phyloP scores from a whole-genome alignment of 139 green algal species.

The Micractinium sp. region DNA sequence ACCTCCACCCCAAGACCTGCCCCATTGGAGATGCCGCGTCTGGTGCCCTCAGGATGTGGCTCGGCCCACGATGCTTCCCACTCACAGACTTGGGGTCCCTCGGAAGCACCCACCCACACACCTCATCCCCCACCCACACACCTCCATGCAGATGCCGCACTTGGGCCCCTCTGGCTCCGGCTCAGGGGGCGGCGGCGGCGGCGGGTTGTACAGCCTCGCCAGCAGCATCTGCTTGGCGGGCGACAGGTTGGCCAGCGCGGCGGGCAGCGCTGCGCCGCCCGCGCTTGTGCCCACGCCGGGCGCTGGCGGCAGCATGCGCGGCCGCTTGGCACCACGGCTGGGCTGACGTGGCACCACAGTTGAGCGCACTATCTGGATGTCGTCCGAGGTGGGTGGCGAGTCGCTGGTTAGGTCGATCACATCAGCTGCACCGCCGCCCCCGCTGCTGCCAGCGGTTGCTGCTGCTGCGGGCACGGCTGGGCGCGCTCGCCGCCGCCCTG shows the following conservation, averaged over 20 bases:
- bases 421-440: background rate
- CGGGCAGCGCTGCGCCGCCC: background rate
- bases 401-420: conserved; percentile 38
- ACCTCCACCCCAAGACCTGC: no score
- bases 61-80: background rate
- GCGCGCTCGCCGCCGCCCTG: background rate
- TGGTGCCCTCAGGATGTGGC: background rate
- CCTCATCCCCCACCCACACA: background rate
- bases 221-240: conserved; percentile 7
- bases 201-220: background rate
- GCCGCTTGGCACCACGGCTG: conserved; percentile 6
- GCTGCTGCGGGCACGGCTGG: background rate
- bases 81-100: no score
- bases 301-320: background rate
- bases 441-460: background rate
- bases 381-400: background rate
- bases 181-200: conserved; percentile 23
- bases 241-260: background rate
- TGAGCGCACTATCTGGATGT: conserved; percentile 34
- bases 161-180: conserved; percentile 31
- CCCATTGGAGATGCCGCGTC: no score
- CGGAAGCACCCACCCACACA: background rate
- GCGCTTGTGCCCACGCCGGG: background rate
- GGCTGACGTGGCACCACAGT: conserved; percentile 11
- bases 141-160: conserved; percentile 65